These are phyloP conservation scores for Amanita inopinata DNA, from an alignment of 768 basidiomycete species.

Conservation along the genomic window DNA sequence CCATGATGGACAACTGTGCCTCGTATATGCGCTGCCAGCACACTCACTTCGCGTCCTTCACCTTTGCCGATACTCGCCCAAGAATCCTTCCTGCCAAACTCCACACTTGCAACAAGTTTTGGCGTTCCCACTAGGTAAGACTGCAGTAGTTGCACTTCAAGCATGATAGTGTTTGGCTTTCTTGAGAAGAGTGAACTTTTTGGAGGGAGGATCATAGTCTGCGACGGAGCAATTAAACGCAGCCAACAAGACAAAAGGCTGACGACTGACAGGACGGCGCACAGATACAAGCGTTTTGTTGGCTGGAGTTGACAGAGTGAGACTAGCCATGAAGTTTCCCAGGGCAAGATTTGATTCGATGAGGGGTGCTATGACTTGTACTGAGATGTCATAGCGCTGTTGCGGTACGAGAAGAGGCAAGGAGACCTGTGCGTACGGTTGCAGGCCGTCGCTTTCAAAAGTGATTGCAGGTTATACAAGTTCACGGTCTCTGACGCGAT, in stretches of 20 bases:
- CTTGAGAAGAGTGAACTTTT: constrained; percentile 29
- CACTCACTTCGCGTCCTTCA: constrained; percentile 63
- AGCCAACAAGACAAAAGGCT: neutral
- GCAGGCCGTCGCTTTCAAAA: constrained; percentile 43
- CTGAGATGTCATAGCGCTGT: constrained; percentile 69
- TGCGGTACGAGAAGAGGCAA: constrained; percentile 43
- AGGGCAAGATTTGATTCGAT: constrained; percentile 59
- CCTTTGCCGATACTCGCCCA: constrained; percentile 67
- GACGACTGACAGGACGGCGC: constrained; percentile 53
- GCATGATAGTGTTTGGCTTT: constrained; percentile 28
- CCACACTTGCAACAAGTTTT: constrained; percentile 46
- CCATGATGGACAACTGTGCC: constrained; percentile 61
- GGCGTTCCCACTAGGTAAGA: constrained; percentile 41
- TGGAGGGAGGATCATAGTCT: constrained; percentile 54
- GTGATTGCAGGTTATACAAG: constrained; percentile 10
- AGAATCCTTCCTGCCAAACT: constrained; percentile 62
- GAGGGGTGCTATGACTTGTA: constrained; percentile 57
- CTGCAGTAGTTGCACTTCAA: constrained; percentile 50
- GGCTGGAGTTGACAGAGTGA: constrained; percentile 46
- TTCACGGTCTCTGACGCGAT: neutral
- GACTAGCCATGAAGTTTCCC: constrained; percentile 77
- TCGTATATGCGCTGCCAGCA: constrained; percentile 48
- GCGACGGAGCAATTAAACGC: constrained; percentile 6
- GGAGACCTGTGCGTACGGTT: constrained; percentile 51
- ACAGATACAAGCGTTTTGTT: constrained; percentile 55